Evolutionary conservation across 306 rosid species (phyloP), one percentile per base, ranked within the genome.

Genomic region (Glycyrrhiza uralensis): DNA sequence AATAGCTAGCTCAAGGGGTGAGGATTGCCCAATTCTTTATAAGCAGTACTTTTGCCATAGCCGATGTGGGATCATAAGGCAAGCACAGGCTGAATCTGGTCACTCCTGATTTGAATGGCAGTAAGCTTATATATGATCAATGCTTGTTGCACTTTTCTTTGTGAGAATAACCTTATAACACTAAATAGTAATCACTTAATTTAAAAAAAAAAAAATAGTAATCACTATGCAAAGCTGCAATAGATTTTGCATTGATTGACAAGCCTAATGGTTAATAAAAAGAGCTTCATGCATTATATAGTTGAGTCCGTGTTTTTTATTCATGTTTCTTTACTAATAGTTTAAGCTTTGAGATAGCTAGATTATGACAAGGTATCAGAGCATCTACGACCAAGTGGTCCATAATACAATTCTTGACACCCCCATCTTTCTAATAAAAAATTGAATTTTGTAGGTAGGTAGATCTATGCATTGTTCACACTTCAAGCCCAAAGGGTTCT

Each of bases 251-350:
- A 59, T 20, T 22, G 20, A 9, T 38, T 3, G 52, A 44, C 45
- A 59, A 64, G 13, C 58, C 67, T 24, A 17, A 14, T 28, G 68
- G 68, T 71, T 42, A 71, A 57, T 6, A 60, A 58, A 18, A 35
- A 35, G 41, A 8, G 0, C 41, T 12, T 35, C 2, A 12, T 10
- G 41, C 41, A 35, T 35, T 35, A 35, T 35, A 7, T 35, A 35
- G 41, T 35, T 35, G 41, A 35, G 7, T 2, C 35, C 5, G 3
- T 4, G 3, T 24, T 10, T 4, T 13, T 26, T 35, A 33, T 10
- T 24, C 5, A 7, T 15, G 66, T 15, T 7, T 32, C 26, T 8
- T 58, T 5, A 17, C 28, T 32, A 58, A 32, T 32, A 58, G 23
- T 24, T 58, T 58, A 58, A 15, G 23, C 44, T 60, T 35, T 35